Conservation (phyloP, 2,329 filamentous ascomycete genomes). For the Emergomyces pasteurianus region DNA sequence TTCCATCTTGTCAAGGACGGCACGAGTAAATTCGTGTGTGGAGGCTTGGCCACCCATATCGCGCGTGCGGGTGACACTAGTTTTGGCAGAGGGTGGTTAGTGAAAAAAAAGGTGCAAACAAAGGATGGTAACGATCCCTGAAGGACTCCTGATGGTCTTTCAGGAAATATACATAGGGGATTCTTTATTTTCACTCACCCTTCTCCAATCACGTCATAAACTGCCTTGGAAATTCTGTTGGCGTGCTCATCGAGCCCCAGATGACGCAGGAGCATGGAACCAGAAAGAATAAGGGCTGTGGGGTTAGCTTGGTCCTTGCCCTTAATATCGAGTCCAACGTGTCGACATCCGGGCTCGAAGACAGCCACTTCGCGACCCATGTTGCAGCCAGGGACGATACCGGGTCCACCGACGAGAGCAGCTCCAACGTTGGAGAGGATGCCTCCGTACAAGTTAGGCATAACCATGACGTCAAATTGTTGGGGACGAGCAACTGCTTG, state of each 20-base stretch:
- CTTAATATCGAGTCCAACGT: conserved; percentile 99
- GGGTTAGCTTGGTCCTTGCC: conserved; percentile 99
- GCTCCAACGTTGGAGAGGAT: conserved; percentile 98
- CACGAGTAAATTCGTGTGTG: conserved; percentile 90
- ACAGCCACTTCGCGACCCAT: conserved; percentile 98
- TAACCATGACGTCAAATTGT: conserved; percentile 99
- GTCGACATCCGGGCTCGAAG: conserved; percentile 97
- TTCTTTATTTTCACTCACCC: conserved; percentile 49
- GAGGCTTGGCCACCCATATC: conserved; percentile 90
- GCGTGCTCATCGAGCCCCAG: conserved; percentile 95
- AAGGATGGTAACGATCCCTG: background rate
- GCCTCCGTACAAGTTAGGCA: conserved; percentile 98
- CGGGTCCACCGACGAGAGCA: conserved; percentile 89
- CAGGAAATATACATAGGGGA: background rate
- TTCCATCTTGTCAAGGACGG: conserved; percentile 95
- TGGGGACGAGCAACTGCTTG: conserved; percentile 92
- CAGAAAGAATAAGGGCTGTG: conserved; percentile 85
- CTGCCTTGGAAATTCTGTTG: conserved; percentile 83
- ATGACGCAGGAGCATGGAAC: conserved; percentile 94
- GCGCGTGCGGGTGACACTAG: conserved; percentile 72
- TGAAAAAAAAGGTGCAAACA: background rate
- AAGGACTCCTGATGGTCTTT: background rate
- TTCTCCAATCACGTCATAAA: conserved; percentile 73
- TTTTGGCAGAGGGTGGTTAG: conserved; percentile 30
- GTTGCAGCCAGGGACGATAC: conserved; percentile 97